phyloP scores from a whole-genome alignment of 73 alveolate genomes.

The Symbiodinium natans region DNA sequence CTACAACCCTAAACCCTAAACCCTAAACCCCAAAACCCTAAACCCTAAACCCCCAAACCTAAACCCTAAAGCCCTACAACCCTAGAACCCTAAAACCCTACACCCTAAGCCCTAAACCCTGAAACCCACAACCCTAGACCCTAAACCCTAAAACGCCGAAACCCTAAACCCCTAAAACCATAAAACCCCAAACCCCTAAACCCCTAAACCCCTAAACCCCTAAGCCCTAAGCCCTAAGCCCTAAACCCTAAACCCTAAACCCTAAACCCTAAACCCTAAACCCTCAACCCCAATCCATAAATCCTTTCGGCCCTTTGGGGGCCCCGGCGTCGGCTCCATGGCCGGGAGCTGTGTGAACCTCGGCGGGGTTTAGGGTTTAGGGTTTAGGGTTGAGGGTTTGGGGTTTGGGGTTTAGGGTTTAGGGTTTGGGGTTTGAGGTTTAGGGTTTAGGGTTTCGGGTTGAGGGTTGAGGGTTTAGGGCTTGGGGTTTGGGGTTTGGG shows the following conservation, averaged over 20 bases:
- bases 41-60: neutral
- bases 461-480: too few relatives aligned
- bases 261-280: too few relatives aligned
- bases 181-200: neutral
- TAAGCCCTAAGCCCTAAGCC: too few relatives aligned
- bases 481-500: too few relatives aligned
- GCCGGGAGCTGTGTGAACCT: constrained; percentile 94
- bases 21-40: neutral
- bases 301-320: neutral
- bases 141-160: neutral
- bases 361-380: neutral
- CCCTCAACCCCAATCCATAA: too few relatives aligned
- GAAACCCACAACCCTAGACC: neutral
- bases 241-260: too few relatives aligned
- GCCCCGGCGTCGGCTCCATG: constrained; percentile 58
- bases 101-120: neutral
- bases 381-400: too few relatives aligned
- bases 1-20: neutral
- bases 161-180: too few relatives aligned
- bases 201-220: neutral
- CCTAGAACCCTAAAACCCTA: neutral
- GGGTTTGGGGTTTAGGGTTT: too few relatives aligned
- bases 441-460: too few relatives aligned
- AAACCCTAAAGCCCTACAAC: neutral
- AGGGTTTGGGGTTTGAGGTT: too few relatives aligned